Base-by-base conservation (phyloP, 192 early-diverging fungal genomes). In the Jimgerdemannia flammicorona region DNA sequence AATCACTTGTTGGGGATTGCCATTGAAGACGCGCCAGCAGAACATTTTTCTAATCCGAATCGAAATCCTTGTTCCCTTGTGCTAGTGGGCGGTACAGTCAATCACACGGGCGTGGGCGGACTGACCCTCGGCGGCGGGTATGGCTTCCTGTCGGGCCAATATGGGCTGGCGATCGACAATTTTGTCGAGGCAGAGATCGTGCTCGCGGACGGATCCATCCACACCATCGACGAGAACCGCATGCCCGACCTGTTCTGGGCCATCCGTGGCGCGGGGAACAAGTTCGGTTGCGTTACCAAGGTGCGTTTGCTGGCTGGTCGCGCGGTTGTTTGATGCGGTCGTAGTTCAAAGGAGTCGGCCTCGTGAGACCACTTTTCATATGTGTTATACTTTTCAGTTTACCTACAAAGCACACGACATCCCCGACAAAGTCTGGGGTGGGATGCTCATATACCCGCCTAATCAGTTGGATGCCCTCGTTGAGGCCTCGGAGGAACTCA, bases 221-320 rank as follows among this genome's bases (percentile, higher is more conserved):
- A 75, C 0, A 73, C 75, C 63, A 81, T 80, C 39, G 87, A 84
- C 79, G 54, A 70, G 2, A 68, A 79, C 66, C 68, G 72, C 39
- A 80, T 91, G 72, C 29, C 72, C 4, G 91, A 92, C 76, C 72
- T 93, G 18, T 92, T 89, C 70, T 92, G 80, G 78, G 88, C 90
- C 0, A 67, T 91, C 3, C 77, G 89, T 54, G 90, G 90, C n/a
- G 91, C 85, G 10, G 90, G 90, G 29, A 29, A 29, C 29, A 29
- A 29, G 29, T 29, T 29, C 29, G 29, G 29, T 29, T 29, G 29
- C 29, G 29, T 29, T 29, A 29, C 29, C 29, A 29, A 29, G 29
- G 29, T 29, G 29, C 29, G 29, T 29, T 29, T 29, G 0, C 29
- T 29, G 29, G 29, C 29, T 29, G 29, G 29, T 1, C 29, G 29